Conservation (phyloP, 1,284 basidiomycete species). For the Microbotryum scabiosae region DNA sequence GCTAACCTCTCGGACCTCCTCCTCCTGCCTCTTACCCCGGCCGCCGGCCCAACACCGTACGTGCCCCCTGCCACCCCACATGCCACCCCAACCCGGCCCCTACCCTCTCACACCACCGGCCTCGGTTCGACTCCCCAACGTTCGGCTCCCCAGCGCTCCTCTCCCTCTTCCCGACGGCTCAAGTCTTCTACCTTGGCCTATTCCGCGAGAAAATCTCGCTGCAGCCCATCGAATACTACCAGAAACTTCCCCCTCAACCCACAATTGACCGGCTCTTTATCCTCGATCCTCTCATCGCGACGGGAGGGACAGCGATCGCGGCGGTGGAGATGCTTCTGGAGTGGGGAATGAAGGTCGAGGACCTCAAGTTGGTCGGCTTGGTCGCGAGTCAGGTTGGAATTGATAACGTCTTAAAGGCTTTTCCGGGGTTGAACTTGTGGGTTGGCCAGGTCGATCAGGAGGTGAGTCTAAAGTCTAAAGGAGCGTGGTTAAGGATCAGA, state of each 20-base stretch:
- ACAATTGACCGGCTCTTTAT: slow-evolving; percentile 75
- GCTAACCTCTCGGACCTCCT: not conserved
- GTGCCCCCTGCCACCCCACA: not conserved
- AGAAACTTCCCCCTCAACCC: slow-evolving; percentile 70
- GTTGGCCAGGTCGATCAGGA: slow-evolving; percentile 66
- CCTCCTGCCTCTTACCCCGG: not conserved
- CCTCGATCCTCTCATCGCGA: slow-evolving; percentile 81
- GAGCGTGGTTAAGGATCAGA: too few relatives aligned
- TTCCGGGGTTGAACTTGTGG: slow-evolving; percentile 78
- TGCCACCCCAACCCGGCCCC: not conserved
- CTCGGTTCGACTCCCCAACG: not conserved
- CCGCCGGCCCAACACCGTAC: not conserved
- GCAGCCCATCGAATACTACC: slow-evolving; percentile 94
- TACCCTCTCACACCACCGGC: too few relatives aligned
- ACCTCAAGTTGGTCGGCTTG: slow-evolving; percentile 76
- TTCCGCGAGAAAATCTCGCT: slow-evolving; percentile 82
- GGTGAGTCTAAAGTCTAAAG: slow-evolving; percentile 1
- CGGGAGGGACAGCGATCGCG: slow-evolving; percentile 83
- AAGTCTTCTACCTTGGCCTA: slow-evolving; percentile 81
- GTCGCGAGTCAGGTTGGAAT: slow-evolving; percentile 71
- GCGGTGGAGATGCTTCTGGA: slow-evolving; percentile 73
- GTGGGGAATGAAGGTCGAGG: slow-evolving; percentile 61
- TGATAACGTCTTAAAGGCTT: slow-evolving; percentile 54
- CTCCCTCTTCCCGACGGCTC: slow-evolving; percentile 71
- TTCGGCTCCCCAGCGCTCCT: slow-evolving; percentile 47